Conservation (phyloP, 2,329 filamentous ascomycete species). For the Colletotrichum sp. region DNA sequence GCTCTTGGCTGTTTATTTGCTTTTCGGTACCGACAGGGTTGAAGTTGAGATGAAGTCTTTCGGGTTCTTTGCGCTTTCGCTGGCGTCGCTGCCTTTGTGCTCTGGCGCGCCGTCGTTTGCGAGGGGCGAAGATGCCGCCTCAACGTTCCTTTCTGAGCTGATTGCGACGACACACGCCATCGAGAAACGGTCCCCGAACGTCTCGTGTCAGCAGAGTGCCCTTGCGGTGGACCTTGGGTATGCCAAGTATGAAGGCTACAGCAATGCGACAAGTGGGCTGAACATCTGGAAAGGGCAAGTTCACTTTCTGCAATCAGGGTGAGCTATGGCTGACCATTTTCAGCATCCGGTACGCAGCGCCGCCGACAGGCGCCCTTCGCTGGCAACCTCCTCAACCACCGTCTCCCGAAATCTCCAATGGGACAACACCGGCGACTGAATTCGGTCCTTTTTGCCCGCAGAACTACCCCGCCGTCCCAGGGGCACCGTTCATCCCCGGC, state of each 20-base stretch:
- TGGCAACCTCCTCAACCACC: slow-evolving; percentile 45
- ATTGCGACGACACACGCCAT: background rate
- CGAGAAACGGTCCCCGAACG: background rate
- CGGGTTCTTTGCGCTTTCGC: background rate
- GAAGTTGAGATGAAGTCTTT: background rate
- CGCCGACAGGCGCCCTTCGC: slow-evolving; percentile 46
- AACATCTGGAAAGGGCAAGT: slow-evolving; percentile 52
- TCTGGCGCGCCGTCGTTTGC: background rate
- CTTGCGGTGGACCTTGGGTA: slow-evolving; percentile 48
- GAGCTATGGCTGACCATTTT: background rate
- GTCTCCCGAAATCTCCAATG: slow-evolving; percentile 23
- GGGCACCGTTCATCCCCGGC: slow-evolving; percentile 23
- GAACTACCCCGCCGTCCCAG: slow-evolving; percentile 26
- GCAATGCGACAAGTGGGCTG: slow-evolving; percentile 37
- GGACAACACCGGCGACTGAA: slow-evolving; percentile 31
- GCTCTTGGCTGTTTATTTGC: background rate
- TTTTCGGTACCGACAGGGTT: background rate
- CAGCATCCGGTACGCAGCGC: slow-evolving; percentile 49
- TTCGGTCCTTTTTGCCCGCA: slow-evolving; percentile 40
- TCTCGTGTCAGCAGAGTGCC: background rate
- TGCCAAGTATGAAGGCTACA: slow-evolving; percentile 46
- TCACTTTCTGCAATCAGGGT: background rate
- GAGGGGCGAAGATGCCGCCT: background rate
- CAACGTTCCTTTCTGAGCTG: background rate
- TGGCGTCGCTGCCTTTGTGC: background rate